Evolutionary conservation across 352 stramenopile species (phyloP).

Genomic region (Plasmopara halstedii): DNA sequence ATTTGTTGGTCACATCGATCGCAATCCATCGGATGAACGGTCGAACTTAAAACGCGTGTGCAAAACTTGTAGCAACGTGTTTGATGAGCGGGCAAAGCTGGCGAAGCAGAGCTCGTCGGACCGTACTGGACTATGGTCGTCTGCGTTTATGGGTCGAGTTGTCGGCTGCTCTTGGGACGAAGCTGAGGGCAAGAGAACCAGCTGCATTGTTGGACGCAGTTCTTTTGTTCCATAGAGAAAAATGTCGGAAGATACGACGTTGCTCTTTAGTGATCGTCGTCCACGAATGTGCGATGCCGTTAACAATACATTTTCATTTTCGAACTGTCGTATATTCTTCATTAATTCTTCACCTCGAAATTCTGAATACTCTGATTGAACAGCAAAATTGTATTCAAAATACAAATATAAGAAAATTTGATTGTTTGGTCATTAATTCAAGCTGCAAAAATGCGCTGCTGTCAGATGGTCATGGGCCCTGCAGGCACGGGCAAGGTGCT

Average conservation of each 20-base stretch:
- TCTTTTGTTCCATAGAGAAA: neutral
- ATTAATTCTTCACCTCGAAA: too few relatives aligned
- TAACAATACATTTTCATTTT: too few relatives aligned
- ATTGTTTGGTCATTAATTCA: too few relatives aligned
- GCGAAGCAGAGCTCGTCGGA: constrained; percentile 16
- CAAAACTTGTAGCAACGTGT: constrained; percentile 66
- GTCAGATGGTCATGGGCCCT: constrained; percentile 89
- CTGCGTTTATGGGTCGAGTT: constrained; percentile 53
- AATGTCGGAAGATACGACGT: too few relatives aligned
- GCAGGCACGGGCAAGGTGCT: constrained; percentile 86
- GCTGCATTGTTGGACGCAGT: neutral
- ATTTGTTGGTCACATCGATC: constrained; percentile 41
- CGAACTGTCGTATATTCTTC: too few relatives aligned
- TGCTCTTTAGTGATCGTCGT: too few relatives aligned
- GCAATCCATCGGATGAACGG: constrained; percentile 30
- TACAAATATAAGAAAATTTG: too few relatives aligned
- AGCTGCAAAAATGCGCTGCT: constrained; percentile 89
- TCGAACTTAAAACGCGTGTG: constrained; percentile 60
- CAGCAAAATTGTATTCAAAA: too few relatives aligned
- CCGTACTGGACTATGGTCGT: constrained; percentile 37
- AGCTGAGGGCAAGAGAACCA: constrained; percentile 31
- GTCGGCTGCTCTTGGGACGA: constrained; percentile 60
- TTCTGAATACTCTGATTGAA: too few relatives aligned
- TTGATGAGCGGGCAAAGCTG: constrained; percentile 56
- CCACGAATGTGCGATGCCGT: too few relatives aligned